A percentile compares a stretch with the other conserved stretches of the same genome.
Conservation (phyloP, 495 filamentous ascomycete genomes). For the Hamigera avellanea region DNA sequence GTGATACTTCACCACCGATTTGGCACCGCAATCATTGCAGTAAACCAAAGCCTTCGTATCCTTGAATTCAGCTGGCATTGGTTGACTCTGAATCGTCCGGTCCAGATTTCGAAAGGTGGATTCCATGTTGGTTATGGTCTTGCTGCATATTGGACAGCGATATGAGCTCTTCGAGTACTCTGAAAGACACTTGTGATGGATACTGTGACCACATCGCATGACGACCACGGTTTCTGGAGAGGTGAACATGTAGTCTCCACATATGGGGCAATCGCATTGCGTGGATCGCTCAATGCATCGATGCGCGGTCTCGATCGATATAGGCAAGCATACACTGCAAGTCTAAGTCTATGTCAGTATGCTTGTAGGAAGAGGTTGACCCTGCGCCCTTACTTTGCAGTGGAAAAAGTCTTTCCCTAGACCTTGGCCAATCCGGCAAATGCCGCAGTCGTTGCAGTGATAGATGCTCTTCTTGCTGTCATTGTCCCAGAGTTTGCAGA, state of each 20-base stretch:
- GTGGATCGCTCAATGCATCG: constrained; percentile 90
- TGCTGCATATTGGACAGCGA: constrained; percentile 88
- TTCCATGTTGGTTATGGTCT: constrained; percentile 94
- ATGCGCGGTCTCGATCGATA: constrained; percentile 67
- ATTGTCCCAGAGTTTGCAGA: constrained; percentile 96
- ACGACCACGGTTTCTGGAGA: constrained; percentile 81
- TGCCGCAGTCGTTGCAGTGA: constrained; percentile 92
- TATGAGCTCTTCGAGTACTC: constrained; percentile 80
- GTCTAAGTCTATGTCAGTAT: constrained; percentile 36
- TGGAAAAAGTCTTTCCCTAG: constrained; percentile 95
- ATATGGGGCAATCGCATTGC: constrained; percentile 97
- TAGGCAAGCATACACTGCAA: constrained; percentile 84
- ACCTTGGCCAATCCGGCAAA: constrained; percentile 83
- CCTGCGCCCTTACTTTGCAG: constrained; percentile 64
- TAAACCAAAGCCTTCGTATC: constrained; percentile 71
- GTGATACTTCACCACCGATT: constrained; percentile 76
- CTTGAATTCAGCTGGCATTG: constrained; percentile 77
- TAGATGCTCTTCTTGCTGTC: constrained; percentile 87
- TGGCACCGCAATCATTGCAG: constrained; percentile 90
- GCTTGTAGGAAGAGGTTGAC: too few relatives aligned
- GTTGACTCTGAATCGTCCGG: constrained; percentile 72
- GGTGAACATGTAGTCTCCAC: constrained; percentile 95
- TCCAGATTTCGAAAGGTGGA: constrained; percentile 84
- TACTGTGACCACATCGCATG: constrained; percentile 92
- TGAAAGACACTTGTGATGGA: constrained; percentile 77